Percentiles rank a stretch among this genome's conserved stretches.
phyloP scores from a whole-genome alignment of 441 rosid species.

The Pelargonium exstipulatum region DNA sequence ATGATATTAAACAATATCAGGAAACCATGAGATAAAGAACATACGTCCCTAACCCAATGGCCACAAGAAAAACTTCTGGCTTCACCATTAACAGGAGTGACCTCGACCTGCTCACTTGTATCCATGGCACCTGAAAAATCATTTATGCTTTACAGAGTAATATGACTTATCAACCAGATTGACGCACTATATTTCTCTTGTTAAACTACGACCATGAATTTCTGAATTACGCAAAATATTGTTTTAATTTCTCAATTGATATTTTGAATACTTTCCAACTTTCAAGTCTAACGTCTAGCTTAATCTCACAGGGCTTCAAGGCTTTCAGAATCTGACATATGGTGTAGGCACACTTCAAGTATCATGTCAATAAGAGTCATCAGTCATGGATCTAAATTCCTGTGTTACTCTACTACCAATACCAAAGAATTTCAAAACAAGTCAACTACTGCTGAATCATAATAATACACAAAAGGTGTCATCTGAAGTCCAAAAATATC shows the following conservation, averaged over 20 bases:
- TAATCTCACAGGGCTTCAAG: background rate
- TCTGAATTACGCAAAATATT: background rate
- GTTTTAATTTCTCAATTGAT: background rate
- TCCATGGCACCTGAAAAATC: constrained; percentile 79
- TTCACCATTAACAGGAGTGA: constrained; percentile 66
- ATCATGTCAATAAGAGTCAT: background rate
- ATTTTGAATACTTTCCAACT: background rate
- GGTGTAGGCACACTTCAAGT: background rate
- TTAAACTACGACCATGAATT: background rate
- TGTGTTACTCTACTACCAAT: background rate
- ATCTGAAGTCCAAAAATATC: background rate
- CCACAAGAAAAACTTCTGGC: constrained; percentile 65
- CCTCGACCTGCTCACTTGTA: constrained; percentile 92
- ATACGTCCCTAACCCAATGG: constrained; percentile 78
- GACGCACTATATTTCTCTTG: background rate
- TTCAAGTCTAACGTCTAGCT: background rate
- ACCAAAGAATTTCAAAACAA: background rate
- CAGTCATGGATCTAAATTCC: background rate
- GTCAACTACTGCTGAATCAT: background rate
- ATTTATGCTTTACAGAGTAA: constrained; percentile 21
- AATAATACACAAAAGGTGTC: background rate
- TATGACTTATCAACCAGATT: background rate
- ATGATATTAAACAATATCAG: constrained; percentile 1
- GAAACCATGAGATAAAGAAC: constrained; percentile 27
- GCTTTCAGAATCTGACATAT: background rate